These are phyloP conservation scores for Cytidiella melzeri DNA, from an alignment of 768 basidiomycete genomes.

Conservation along the genomic window DNA sequence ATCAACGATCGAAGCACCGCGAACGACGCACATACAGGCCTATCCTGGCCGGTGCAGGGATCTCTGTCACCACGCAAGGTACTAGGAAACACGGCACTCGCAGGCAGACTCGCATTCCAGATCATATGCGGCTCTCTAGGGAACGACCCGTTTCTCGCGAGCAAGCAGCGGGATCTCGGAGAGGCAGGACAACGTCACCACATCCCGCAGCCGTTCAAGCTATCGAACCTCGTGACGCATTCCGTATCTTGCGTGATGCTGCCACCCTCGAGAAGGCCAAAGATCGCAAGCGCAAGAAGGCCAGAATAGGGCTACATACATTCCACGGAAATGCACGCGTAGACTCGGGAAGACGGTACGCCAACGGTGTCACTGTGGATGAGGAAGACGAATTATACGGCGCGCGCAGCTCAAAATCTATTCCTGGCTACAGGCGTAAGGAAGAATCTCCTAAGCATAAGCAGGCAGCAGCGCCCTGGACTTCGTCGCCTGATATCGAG, in stretches of 20 bases:
- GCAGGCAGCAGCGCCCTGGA: background rate
- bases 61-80: background rate
- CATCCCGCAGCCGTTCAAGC: background rate
- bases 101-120: conserved; percentile 7
- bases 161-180: background rate
- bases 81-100: conserved; percentile 12
- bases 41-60: conserved; percentile 13
- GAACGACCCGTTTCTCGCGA: background rate
- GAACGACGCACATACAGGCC: conserved; percentile 10
- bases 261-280: background rate
- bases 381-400: background rate
- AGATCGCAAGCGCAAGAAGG: background rate
- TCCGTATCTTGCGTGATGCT: background rate
- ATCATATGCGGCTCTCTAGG: background rate
- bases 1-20: conserved; percentile 20
- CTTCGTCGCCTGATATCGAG: background rate
- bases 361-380: background rate
- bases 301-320: background rate
- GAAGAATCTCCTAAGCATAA: background rate
- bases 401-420: background rate
- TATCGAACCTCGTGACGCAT: background rate
- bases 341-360: background rate
- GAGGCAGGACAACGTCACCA: background rate
- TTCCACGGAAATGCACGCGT: background rate
- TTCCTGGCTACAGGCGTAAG: background rate